These are phyloP conservation scores for Toxicodendron radicans DNA, from an alignment of 345 rosid genomes.

Conservation along the genomic window DNA sequence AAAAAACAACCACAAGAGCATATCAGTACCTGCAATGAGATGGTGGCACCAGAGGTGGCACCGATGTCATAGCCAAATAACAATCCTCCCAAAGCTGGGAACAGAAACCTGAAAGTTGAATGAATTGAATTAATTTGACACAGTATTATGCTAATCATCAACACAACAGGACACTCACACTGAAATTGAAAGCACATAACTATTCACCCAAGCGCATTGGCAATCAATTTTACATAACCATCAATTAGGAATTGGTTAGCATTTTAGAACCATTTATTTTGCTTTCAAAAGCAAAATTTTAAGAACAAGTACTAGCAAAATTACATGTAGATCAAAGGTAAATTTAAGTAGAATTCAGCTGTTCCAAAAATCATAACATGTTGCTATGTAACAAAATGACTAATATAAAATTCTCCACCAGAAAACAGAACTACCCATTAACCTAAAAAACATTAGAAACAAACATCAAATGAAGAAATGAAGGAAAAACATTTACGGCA, in stretches of 20 bases:
- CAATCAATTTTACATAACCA: background rate
- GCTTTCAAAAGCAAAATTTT: background rate
- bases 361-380: background rate
- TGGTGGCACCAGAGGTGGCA: slow-evolving; percentile 90
- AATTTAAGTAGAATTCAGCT: background rate
- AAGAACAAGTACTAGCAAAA: background rate
- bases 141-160: background rate
- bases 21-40: slow-evolving; percentile 73
- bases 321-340: background rate
- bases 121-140: slow-evolving; percentile 18
- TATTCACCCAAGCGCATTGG: background rate
- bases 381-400: background rate
- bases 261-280: background rate
- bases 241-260: slow-evolving; percentile 10
- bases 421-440: background rate
- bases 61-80: slow-evolving; percentile 97
- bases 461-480: slow-evolving; percentile 1
- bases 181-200: background rate
- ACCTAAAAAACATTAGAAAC: background rate
- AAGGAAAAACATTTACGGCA: slow-evolving; percentile 62
- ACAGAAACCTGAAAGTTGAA: slow-evolving; percentile 62
- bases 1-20: background rate
- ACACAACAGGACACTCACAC: background rate
- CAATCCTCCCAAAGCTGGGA: slow-evolving; percentile 90
- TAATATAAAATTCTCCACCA: background rate